Conservation (phyloP, 2,329 filamentous ascomycete genomes). For the Xylaria sp. region DNA sequence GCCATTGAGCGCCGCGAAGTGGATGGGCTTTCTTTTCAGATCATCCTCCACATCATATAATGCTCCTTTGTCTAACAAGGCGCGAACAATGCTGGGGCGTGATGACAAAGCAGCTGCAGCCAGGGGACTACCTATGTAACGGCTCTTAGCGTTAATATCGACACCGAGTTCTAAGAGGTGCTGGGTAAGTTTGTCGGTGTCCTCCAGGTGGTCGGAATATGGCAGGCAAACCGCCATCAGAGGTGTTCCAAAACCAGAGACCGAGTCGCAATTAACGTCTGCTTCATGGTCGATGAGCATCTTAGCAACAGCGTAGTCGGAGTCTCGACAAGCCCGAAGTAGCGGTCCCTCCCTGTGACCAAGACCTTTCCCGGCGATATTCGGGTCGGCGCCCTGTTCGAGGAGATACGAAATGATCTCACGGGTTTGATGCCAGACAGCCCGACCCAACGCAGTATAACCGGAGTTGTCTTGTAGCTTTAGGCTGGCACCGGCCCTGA, state of each 20-base stretch:
- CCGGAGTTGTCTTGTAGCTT: background rate
- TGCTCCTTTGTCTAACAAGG: slow-evolving; percentile 13
- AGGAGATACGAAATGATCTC: slow-evolving; percentile 15
- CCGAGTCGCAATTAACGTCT: slow-evolving; percentile 10
- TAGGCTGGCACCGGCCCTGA: slow-evolving; percentile 12
- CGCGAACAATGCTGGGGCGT: slow-evolving; percentile 2
- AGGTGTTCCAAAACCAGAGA: slow-evolving; percentile 14
- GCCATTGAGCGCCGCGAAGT: slow-evolving; percentile 17
- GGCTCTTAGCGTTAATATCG: slow-evolving; percentile 7
- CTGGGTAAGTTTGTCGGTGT: slow-evolving; percentile 7
- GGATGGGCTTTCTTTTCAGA: slow-evolving; percentile 14
- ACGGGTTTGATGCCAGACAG: background rate
- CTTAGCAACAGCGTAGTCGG: slow-evolving; percentile 5
- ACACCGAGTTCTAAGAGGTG: slow-evolving; percentile 6
- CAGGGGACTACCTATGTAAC: slow-evolving; percentile 16
- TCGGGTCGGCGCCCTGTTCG: slow-evolving; percentile 13
- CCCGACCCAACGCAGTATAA: background rate
- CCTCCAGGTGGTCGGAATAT: background rate
- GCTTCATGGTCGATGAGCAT: slow-evolving; percentile 17
- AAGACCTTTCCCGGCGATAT: background rate
- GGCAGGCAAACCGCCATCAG: slow-evolving; percentile 18
- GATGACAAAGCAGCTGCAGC: slow-evolving; percentile 12
- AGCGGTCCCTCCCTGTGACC: slow-evolving; percentile 9
- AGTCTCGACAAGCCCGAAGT: slow-evolving; percentile 7
- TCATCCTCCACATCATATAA: background rate